Conservation (phyloP, 2,329 filamentous ascomycete species). For the Microcyclosporella mali region DNA sequence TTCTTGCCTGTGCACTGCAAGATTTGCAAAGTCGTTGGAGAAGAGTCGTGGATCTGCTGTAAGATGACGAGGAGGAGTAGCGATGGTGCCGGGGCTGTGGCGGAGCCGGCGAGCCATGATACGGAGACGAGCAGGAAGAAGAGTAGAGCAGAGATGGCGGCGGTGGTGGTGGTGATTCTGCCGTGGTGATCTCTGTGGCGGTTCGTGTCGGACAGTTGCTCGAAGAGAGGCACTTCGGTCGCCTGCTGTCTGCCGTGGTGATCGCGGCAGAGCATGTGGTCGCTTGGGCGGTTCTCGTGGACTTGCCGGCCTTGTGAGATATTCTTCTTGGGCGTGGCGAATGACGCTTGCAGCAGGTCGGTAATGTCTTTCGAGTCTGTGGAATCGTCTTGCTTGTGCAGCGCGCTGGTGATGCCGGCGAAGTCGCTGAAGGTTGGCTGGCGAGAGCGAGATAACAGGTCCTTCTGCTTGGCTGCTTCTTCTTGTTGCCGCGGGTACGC, state of each 20-base stretch:
- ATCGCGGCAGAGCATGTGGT: constrained; percentile 20
- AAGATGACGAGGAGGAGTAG: background rate
- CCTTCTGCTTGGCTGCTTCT: constrained; percentile 2
- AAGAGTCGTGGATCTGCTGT: too few species aligned
- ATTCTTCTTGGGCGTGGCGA: background rate
- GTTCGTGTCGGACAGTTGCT: background rate
- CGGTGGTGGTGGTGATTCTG: background rate
- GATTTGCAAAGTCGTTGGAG: too few species aligned
- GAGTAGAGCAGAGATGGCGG: background rate
- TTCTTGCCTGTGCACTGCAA: constrained; percentile 8
- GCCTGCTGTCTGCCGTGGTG: constrained; percentile 20
- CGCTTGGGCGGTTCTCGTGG: constrained; percentile 9
- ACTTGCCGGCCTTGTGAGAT: constrained; percentile 1
- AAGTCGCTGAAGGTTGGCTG: background rate
- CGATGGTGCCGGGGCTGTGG: background rate
- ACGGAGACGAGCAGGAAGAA: background rate
- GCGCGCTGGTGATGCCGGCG: background rate
- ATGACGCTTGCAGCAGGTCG: constrained; percentile 1
- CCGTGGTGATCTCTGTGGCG: background rate
- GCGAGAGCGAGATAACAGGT: background rate
- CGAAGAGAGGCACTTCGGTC: background rate
- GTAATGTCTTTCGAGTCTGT: background rate
- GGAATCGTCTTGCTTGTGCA: background rate
- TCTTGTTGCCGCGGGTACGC: constrained; percentile 20
- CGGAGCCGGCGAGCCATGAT: background rate